phyloP scores from a whole-genome alignment of 1,284 basidiomycete species.

The Heterobasidion annosum region DNA sequence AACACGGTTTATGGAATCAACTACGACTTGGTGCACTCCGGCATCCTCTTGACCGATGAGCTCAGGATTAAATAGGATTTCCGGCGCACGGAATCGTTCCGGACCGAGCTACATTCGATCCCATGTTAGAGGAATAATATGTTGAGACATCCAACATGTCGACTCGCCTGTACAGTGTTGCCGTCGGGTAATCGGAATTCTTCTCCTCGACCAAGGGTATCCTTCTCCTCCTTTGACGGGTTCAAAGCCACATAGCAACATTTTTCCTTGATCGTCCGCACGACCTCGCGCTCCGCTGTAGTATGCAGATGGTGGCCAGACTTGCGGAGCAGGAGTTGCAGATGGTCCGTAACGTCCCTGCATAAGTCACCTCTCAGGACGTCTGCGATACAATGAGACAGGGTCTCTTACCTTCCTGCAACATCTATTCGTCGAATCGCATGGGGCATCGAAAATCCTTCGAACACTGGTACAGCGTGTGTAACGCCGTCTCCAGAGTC shows the following conservation, averaged over 20 bases:
- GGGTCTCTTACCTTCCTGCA: constrained; percentile 69
- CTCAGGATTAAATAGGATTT: constrained; percentile 98
- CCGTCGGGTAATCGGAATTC: constrained; percentile 96
- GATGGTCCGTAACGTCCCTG: constrained; percentile 94
- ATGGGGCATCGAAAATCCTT: constrained; percentile 99
- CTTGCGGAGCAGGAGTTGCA: constrained; percentile 91
- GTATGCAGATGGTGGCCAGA: constrained; percentile 94
- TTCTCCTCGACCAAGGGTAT: constrained; percentile 67
- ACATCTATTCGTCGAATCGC: constrained; percentile 95
- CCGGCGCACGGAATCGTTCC: constrained; percentile 95
- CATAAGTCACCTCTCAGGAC: not conserved
- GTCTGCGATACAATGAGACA: not conserved
- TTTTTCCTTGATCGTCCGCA: constrained; percentile 97
- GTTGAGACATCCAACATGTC: constrained; percentile 4
- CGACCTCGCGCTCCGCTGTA: constrained; percentile 95
- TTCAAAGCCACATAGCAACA: constrained; percentile 92
- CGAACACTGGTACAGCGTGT: constrained; percentile 97
- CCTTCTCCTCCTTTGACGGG: constrained; percentile 93
- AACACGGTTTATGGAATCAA: constrained; percentile 81
- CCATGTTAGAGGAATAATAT: constrained; percentile 4
- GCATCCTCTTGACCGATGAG: constrained; percentile 94
- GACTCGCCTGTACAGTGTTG: constrained; percentile 77
- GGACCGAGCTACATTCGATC: constrained; percentile 64
- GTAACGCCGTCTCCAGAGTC: constrained; percentile 99
- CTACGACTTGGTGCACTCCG: constrained; percentile 93